Base-by-base conservation (phyloP, 257 asterid genomes). In the Solanum commersonii region DNA sequence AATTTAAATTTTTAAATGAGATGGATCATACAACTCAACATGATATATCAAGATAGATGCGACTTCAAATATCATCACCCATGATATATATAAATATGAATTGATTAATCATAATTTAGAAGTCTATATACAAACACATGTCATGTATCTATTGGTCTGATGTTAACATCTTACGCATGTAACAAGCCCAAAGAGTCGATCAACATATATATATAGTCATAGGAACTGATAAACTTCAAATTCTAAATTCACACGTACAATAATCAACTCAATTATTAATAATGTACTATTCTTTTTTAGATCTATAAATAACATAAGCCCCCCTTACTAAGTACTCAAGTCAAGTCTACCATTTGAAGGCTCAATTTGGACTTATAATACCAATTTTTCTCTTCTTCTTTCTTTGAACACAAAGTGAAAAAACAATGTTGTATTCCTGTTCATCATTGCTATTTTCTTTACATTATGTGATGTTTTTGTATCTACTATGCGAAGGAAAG, bases 401-500 rank as follows among this genome's bases (percentile, higher is more conserved):
- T 13, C 14, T 35, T 74, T 38, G 22, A 77, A 77, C 59, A 37
- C 34, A 38, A 77, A 77, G 31, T 74, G 3, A 10, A 74, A 35
- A 8, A 23, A 22, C n/a, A 4, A 63, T 63, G 84, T 25, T 44
- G 65, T 14, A 8, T 78, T 42, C 0, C n/a, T 4, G 12, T 38
- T 6, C 12, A 71, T 16, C 3, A 71, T 15, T 27, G 20, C 49
- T 74, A 22, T 74, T 77, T 38, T 40, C 13, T 38, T 77, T 77
- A 77, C n/a, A 15, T 74, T 68, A 29, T 35, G 3, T 79, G 65
- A 79, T 79, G 16, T 25, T 79, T 7, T 79, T 44, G 65, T 44
- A 4, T 84, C 84, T 89, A 29, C 15, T 65, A n/a, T 87, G 40
- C 6, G 60, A 37, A 14, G 93, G 92, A 46, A 46, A 52, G 16